Evolutionary conservation across 805 yeast genomes (phyloP).

Genomic region (Alloascoidea africana): DNA sequence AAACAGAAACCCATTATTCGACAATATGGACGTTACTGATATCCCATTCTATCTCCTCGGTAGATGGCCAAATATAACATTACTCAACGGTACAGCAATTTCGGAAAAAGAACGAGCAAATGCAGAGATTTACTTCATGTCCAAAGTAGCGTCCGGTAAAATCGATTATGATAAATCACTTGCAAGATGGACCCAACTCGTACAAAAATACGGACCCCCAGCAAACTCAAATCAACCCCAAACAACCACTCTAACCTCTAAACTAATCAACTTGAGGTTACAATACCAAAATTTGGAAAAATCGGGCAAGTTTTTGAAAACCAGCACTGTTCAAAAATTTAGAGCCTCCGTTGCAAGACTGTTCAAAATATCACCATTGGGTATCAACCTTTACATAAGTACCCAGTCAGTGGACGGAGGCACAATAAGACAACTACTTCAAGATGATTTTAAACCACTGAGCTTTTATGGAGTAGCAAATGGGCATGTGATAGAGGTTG

Average conservation of each 20-base stretch:
- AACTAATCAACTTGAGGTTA: slow-evolving; percentile 10
- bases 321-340: slow-evolving; percentile 21
- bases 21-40: slow-evolving; percentile 12
- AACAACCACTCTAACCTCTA: slow-evolving; percentile 7
- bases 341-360: slow-evolving; percentile 17
- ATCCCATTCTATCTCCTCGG: slow-evolving; percentile 26
- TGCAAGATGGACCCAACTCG: slow-evolving; percentile 28
- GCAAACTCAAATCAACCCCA: slow-evolving; percentile 1
- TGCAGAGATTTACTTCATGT: slow-evolving; percentile 54
- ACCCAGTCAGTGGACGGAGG: not conserved
- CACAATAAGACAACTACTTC: not conserved
- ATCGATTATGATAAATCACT: slow-evolving; percentile 9
- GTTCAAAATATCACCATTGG: slow-evolving; percentile 8
- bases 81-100: slow-evolving; percentile 45
- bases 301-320: slow-evolving; percentile 12
- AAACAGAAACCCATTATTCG: slow-evolving; percentile 34
- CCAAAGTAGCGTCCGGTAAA: slow-evolving; percentile 24
- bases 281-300: slow-evolving; percentile 5
- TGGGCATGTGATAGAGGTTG: too few species aligned
- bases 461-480: not conserved
- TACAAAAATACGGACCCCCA: slow-evolving; percentile 19
- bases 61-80: slow-evolving; percentile 21
- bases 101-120: slow-evolving; percentile 32
- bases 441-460: not conserved
- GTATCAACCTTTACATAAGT: not conserved